phyloP scores from a whole-genome alignment of 2,329 filamentous ascomycete species.

The Ophiostoma ulmi region DNA sequence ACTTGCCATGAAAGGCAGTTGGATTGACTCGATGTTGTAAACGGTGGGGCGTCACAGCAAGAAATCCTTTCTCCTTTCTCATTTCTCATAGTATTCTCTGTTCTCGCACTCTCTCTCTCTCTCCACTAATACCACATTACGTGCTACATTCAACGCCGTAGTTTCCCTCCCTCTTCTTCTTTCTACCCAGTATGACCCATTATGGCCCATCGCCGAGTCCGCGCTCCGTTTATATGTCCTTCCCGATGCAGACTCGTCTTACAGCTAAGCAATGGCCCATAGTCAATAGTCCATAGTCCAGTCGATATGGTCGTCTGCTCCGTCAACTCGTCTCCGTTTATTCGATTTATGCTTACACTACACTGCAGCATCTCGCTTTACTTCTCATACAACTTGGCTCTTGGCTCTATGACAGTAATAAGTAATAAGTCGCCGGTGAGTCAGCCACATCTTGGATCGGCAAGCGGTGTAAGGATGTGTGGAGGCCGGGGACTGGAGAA shows the following conservation, averaged over 20 bases:
- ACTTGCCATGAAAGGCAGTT: constrained; percentile 23
- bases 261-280: neutral
- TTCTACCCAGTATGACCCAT: neutral
- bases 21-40: neutral
- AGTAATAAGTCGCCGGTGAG: constrained; percentile 20
- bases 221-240: neutral
- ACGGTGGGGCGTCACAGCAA: neutral
- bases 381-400: no score
- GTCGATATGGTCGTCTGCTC: neutral
- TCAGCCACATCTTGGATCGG: constrained; percentile 21
- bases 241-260: constrained; percentile 11
- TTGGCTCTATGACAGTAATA: neutral
- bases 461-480: constrained; percentile 11
- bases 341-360: constrained; percentile 1
- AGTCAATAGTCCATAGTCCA: no score
- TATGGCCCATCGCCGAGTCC: neutral
- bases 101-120: neutral
- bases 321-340: neutral
- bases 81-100: neutral
- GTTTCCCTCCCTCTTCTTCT: neutral
- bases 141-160: constrained; percentile 6
- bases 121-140: neutral
- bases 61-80: neutral
- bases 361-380: neutral
- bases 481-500: neutral